phyloP scores from a whole-genome alignment of 2,329 filamentous ascomycete species.

The Podosphaera xanthii region DNA sequence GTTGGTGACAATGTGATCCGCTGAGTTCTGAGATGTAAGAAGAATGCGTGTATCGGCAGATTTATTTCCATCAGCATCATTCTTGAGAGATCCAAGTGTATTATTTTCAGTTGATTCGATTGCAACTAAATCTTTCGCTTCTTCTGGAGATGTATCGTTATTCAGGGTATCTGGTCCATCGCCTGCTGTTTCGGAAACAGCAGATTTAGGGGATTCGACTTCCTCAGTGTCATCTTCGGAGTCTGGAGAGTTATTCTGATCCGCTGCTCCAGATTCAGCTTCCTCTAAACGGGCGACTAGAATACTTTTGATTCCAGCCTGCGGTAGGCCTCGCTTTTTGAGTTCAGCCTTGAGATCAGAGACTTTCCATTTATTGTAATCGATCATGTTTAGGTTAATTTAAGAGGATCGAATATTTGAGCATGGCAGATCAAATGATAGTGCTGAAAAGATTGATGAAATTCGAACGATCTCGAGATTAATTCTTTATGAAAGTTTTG shows the following conservation, averaged over 20 bases:
- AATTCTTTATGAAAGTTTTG: background rate
- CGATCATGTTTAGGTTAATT: slow-evolving; percentile 20
- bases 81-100: no score
- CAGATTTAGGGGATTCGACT: slow-evolving; percentile 8
- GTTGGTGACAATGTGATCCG: no score
- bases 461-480: background rate
- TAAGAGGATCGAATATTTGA: slow-evolving; percentile 3
- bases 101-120: background rate
- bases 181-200: slow-evolving; percentile 4
- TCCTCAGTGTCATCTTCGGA: slow-evolving; percentile 7
- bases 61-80: no score
- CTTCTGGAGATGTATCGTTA: background rate
- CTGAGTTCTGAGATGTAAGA: no score
- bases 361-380: slow-evolving; percentile 42
- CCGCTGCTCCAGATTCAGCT: slow-evolving; percentile 16
- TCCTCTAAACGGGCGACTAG: slow-evolving; percentile 40
- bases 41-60: no score
- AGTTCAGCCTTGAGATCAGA: slow-evolving; percentile 53
- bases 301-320: slow-evolving; percentile 48
- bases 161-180: background rate
- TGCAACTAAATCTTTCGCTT: background rate
- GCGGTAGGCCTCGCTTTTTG: slow-evolving; percentile 44
- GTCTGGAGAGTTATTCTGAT: slow-evolving; percentile 11
- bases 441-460: background rate
- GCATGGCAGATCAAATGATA: slow-evolving; percentile 5